A percentile compares a stretch with the other conserved stretches of the same genome.
Evolutionary conservation across 2,329 filamentous ascomycete species (phyloP).

Genomic region (Calycina marina): DNA sequence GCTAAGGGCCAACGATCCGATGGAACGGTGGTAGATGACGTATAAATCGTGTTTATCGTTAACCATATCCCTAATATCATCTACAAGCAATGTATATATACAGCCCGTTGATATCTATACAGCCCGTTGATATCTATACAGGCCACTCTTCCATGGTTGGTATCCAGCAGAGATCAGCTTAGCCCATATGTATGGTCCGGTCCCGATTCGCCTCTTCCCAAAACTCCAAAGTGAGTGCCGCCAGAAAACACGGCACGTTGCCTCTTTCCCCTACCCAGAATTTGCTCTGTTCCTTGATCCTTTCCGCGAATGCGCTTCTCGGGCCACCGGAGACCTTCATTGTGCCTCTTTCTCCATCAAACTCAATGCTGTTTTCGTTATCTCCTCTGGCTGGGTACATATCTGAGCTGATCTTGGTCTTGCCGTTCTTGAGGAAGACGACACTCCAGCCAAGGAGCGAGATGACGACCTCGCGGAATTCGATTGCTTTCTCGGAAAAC

Average conservation of each 20-base stretch:
- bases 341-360: constrained; percentile 84
- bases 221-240: constrained; percentile 83
- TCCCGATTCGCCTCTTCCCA: constrained; percentile 47
- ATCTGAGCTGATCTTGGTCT: constrained; percentile 78
- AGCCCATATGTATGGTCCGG: constrained; percentile 13
- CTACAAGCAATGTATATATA: too few species aligned
- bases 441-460: constrained; percentile 87
- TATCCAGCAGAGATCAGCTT: too few species aligned
- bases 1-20: too few species aligned
- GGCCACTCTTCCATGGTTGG: too few species aligned
- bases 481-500: constrained; percentile 77
- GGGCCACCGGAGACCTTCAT: constrained; percentile 97
- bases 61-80: too few species aligned
- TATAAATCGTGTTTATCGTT: too few species aligned
- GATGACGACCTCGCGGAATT: constrained; percentile 92
- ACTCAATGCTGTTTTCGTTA: constrained; percentile 61
- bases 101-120: too few species aligned
- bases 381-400: constrained; percentile 56
- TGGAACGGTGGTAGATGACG: too few species aligned
- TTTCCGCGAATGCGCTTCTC: constrained; percentile 68
- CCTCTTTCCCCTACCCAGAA: constrained; percentile 95
- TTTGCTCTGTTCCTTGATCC: constrained; percentile 74
- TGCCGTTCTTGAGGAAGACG: constrained; percentile 92
- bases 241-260: constrained; percentile 85
- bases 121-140: too few species aligned